Base-by-base conservation (phyloP, 2,329 filamentous ascomycete genomes). In the Ceratocystis ficicola region DNA sequence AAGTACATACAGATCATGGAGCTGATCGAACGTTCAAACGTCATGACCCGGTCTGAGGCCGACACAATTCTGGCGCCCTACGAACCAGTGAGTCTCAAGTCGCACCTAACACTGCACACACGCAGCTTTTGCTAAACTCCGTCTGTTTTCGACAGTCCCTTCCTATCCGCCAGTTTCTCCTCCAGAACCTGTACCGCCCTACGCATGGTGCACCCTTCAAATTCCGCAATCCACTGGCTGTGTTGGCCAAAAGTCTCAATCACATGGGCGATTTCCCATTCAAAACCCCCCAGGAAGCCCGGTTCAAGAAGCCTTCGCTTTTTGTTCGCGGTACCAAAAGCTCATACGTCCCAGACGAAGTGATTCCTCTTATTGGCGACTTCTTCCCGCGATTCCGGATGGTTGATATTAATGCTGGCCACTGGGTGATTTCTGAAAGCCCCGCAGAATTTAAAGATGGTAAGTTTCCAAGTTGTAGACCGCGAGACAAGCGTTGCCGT, bases 371-470 rank as follows among this genome's bases (percentile, higher is more conserved):
- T 20, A 86, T 94, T 70, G 89, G 89, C 2, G 81, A 84, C 69
- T 94, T 95, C 76, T 95, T 95, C 72, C 90, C 90, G 10, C 79
- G 80, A 28, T 95, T 94, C 72, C 77, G 83, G 73, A 72, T 94
- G 36, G 83, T 80, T 62, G 87, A 93, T 75, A 77, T 95, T 41
- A 86, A 94, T 46, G 82, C 86, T 7, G 90, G 90, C 0, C 90
- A 95, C 74, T 95, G 90, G 90, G 78, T 95, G 4, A 91, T 93
- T 69, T 90, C 88, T n/a, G 90, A 95, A 78, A 86, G 90, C 71
- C 90, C 90, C 0, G 85, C 90, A 72, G 85, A 80, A 8, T 95
- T 95, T 70, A 83, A 86, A 72, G 77, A 82, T 79, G 86, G 89
- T 90, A 73, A 64, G 65, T 73, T 81, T 73, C 57, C 30, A 20